A percentile compares a stretch with the other conserved stretches of the same genome.
Evolutionary conservation across 2,329 filamentous ascomycete genomes (phyloP).

Genomic region (Penicillium sp.): DNA sequence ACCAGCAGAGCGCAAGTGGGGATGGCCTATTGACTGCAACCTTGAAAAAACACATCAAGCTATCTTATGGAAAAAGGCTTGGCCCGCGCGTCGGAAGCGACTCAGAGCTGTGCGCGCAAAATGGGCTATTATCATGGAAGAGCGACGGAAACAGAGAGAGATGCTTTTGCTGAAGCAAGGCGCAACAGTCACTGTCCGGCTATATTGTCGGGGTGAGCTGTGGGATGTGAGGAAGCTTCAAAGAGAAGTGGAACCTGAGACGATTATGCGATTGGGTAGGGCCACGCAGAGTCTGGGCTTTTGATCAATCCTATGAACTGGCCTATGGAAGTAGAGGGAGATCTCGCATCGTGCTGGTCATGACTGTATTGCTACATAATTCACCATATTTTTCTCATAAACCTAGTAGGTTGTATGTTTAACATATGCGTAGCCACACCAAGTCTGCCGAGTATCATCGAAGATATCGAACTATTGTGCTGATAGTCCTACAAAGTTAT

Average conservation of each 20-base stretch:
- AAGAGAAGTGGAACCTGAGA: conserved; percentile 6
- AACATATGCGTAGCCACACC: too few relatives aligned
- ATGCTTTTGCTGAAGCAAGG: conserved; percentile 6
- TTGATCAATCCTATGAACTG: neutral
- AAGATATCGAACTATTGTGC: too few relatives aligned
- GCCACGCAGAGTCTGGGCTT: conserved; percentile 13
- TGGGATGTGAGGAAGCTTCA: conserved; percentile 18
- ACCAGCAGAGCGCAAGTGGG: neutral
- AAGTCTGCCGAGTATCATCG: too few relatives aligned
- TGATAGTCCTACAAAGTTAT: too few relatives aligned
- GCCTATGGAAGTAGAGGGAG: neutral
- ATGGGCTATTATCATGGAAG: conserved; percentile 25
- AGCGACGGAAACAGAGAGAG: conserved; percentile 21
- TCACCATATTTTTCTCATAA: neutral
- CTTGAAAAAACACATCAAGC: conserved; percentile 19
- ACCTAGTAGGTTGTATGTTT: too few relatives aligned
- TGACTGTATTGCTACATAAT: neutral
- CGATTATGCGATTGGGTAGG: conserved; percentile 5
- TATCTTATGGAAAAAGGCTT: conserved; percentile 16
- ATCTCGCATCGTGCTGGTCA: neutral
- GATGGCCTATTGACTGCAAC: conserved; percentile 19
- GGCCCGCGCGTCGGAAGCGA: conserved; percentile 8
- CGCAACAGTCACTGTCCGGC: conserved; percentile 13
- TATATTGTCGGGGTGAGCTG: conserved; percentile 23
- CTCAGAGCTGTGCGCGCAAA: conserved; percentile 10